A percentile compares a stretch with the other conserved stretches of the same genome.
phyloP scores from a whole-genome alignment of 2,329 filamentous ascomycete genomes.

The Fusarium sp. region DNA sequence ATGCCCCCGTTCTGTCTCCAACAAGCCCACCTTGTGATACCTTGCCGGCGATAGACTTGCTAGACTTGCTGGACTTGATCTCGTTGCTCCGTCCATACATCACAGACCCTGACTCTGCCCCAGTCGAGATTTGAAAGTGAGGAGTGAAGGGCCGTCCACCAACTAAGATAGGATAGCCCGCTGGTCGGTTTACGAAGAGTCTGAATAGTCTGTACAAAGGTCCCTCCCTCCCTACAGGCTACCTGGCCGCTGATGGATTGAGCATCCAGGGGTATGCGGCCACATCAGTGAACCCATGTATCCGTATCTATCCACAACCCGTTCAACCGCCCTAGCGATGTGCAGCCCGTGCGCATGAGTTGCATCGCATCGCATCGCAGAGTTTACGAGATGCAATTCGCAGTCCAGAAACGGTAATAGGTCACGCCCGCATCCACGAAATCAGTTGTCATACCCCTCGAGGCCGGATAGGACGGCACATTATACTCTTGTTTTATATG shows the following conservation, averaged over 20 bases:
- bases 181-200: not conserved
- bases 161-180: not conserved
- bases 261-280: not conserved
- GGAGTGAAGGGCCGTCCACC: not conserved
- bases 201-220: slow-evolving; percentile 1
- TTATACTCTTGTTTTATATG: not conserved
- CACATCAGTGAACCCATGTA: not conserved
- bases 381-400: slow-evolving; percentile 6
- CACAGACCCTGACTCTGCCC: slow-evolving; percentile 12
- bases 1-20: slow-evolving; percentile 17
- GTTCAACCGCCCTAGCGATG: slow-evolving; percentile 1
- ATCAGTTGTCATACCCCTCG: not conserved
- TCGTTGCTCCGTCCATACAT: not conserved
- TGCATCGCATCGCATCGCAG: not conserved
- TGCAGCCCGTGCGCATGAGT: slow-evolving; percentile 1
- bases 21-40: not conserved
- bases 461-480: slow-evolving; percentile 6
- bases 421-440: slow-evolving; percentile 15
- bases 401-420: slow-evolving; percentile 14
- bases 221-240: too few species aligned
- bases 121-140: not conserved
- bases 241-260: not conserved
- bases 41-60: not conserved
- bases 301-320: slow-evolving; percentile 14
- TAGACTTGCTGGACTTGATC: slow-evolving; percentile 9